phyloP scores from a whole-genome alignment of 2,329 filamentous ascomycete species.

The Blastomyces gilchristii region DNA sequence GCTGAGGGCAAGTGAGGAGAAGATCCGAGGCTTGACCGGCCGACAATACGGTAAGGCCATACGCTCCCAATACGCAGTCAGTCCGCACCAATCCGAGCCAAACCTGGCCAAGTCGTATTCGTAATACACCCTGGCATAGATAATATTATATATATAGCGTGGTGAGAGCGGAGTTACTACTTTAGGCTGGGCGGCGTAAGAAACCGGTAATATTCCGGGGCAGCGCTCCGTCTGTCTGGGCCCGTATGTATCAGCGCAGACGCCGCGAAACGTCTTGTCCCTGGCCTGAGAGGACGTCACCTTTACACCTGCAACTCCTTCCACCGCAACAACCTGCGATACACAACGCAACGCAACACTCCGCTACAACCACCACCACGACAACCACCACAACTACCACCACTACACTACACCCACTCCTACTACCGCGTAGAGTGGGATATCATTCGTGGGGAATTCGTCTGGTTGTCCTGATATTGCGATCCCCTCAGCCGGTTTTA shows the following conservation, averaged over 20 bases:
- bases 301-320: background rate
- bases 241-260: background rate
- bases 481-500: background rate
- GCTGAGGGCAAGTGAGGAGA: no score
- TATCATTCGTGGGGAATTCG: background rate
- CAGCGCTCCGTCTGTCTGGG: background rate
- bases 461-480: background rate
- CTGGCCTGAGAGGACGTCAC: background rate
- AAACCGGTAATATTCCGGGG: background rate
- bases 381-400: background rate
- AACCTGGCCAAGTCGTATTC: background rate
- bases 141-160: no score
- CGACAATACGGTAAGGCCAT: background rate
- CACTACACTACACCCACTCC: background rate
- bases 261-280: background rate
- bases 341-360: background rate
- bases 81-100: background rate
- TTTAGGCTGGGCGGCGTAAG: background rate
- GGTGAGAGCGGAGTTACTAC: background rate
- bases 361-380: background rate
- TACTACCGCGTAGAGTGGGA: background rate
- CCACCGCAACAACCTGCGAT: background rate
- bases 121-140: background rate
- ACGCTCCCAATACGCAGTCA: background rate
- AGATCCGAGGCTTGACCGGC: background rate